Evolutionary conservation across 306 rosid species (phyloP), one percentile per base, ranked within the genome.

Genomic region (Medicago ruthenica): DNA sequence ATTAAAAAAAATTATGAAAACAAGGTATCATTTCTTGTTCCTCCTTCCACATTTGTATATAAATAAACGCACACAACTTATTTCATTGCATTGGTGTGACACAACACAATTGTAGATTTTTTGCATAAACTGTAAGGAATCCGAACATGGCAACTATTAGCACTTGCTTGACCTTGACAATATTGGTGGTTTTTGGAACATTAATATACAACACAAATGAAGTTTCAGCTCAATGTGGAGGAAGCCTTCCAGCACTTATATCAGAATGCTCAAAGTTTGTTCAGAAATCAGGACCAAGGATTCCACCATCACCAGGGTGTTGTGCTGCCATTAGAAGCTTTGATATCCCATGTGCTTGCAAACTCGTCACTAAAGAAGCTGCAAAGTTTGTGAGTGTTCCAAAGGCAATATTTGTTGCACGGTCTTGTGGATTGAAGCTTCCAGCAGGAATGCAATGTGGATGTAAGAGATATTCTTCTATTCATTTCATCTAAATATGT

Each of bases 381-480:
- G 85, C 18, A 36, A 27, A 63, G 4, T 16, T 66, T 3, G 31
- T 88, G 0, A 79, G 82, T 57, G 1, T 85, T 75, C 65, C 40
- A 0, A 88, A 88, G 80, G 74, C 37, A 1, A 31, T 85, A 57
- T 81, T 7, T 51, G 85, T 85, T 9, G 88, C 80, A 24, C 24
- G 80, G 0, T 20, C 71, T n/a, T 85, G 92, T 67, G 92, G 88
- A 8, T 36, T 76, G 80, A 70, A 48, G 0, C 16, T 88, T 76
- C 67, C 70, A 22, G 37, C 86, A 0, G 85, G 92, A 74, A 45
- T 65, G 36, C 79, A 77, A 6, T 85, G 89, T 71, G 92, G 92
- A 70, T 45, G 89, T 88, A 76, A 76, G 74, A 34, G 74, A 34
- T 34, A 34, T 6, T 47, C 18, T 16, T 61, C 61, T 54, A 50